phyloP scores from a whole-genome alignment of 2,329 filamentous ascomycete species.

The Cladosporium oxysporum region DNA sequence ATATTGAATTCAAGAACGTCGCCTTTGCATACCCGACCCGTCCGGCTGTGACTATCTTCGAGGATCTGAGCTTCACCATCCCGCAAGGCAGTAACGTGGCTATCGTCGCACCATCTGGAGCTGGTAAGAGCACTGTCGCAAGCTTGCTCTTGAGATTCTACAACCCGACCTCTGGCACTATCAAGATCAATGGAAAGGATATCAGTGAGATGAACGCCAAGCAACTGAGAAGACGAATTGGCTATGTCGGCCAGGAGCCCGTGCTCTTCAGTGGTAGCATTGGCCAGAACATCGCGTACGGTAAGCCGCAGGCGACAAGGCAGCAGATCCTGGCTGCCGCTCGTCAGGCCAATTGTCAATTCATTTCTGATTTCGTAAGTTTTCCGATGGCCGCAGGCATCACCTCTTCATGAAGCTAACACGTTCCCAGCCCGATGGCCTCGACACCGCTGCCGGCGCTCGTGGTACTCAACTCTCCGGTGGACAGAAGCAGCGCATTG shows the following conservation, averaged over 20 bases:
- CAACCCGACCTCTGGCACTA: constrained; percentile 72
- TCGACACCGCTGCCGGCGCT: constrained; percentile 91
- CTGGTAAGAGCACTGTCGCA: constrained; percentile 93
- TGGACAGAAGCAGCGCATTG: constrained; percentile 96
- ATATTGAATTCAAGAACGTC: constrained; percentile 84
- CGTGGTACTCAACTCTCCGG: constrained; percentile 91
- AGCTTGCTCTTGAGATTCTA: constrained; percentile 93
- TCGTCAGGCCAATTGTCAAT: constrained; percentile 89
- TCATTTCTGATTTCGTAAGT: constrained; percentile 86
- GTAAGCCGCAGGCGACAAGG: constrained; percentile 74
- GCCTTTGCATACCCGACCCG: constrained; percentile 91
- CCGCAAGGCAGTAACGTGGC: constrained; percentile 92
- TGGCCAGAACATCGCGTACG: constrained; percentile 89
- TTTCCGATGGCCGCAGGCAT: neutral
- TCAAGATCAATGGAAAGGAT: constrained; percentile 82
- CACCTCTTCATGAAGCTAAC: constrained; percentile 21
- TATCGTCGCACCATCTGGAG: constrained; percentile 92
- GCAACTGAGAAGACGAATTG: constrained; percentile 86
- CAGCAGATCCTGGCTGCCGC: constrained; percentile 84
- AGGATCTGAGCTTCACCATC: constrained; percentile 84
- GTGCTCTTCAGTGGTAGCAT: constrained; percentile 86
- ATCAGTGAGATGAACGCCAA: constrained; percentile 88
- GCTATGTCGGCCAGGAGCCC: constrained; percentile 93
- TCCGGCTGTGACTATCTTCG: constrained; percentile 89
- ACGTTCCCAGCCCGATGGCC: constrained; percentile 69